These are phyloP conservation scores for Phaseolus coccineus DNA, from an alignment of 331 rosid species.

Conservation along the genomic window DNA sequence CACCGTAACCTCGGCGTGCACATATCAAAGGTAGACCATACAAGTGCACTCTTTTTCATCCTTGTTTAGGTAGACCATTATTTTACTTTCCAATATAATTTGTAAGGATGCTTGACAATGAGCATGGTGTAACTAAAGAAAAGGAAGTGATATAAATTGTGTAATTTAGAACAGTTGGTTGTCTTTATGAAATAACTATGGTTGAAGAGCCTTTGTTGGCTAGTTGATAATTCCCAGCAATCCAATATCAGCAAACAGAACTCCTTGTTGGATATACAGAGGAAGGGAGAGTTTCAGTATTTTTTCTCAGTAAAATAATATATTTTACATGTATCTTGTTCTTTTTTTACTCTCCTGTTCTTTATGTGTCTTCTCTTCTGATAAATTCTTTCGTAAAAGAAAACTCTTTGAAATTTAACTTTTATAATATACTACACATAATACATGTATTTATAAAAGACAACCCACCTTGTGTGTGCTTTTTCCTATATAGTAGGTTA, in stretches of 20 bases:
- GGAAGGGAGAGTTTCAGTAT: background rate
- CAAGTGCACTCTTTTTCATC: constrained; percentile 23
- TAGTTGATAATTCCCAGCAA: background rate
- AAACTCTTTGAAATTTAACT: background rate
- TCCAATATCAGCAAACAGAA: background rate
- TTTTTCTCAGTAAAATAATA: background rate
- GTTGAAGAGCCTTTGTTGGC: background rate
- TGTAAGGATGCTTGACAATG: constrained; percentile 31
- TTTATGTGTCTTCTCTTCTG: background rate
- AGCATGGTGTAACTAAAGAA: constrained; percentile 1
- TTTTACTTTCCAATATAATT: constrained; percentile 22
- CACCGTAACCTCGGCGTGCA: constrained; percentile 99
- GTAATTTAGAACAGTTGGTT: background rate
- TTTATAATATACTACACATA: background rate
- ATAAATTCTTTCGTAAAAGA: background rate
- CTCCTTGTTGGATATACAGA: constrained; percentile 6
- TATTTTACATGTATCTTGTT: constrained; percentile 7
- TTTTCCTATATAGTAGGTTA: constrained; percentile 1
- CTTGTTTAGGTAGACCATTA: constrained; percentile 16
- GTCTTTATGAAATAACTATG: background rate
- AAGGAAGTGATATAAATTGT: constrained; percentile 27
- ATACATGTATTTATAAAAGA: background rate
- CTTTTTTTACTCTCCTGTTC: background rate
- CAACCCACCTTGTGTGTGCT: background rate
- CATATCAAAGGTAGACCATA: constrained; percentile 83